Evolutionary conservation across 1,284 basidiomycete species (phyloP).

Genomic region (Trametes sp.): DNA sequence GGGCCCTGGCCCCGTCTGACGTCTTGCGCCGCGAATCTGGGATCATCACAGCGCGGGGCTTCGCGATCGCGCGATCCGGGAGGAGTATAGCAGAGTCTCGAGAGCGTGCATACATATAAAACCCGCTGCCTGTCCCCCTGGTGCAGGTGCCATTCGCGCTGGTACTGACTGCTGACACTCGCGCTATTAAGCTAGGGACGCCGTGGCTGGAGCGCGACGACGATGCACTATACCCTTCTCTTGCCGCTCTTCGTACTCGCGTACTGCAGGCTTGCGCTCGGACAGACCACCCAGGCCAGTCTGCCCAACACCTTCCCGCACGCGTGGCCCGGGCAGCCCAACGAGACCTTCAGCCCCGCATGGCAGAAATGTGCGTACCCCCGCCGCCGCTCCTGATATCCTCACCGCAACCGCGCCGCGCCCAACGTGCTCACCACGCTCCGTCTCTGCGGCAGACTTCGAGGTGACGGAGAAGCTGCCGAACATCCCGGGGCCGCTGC

Average conservation of each 20-base stretch:
- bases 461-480: constrained; percentile 52
- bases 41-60: constrained; percentile 13
- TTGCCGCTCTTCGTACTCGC: constrained; percentile 19
- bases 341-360: constrained; percentile 38
- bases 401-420: neutral
- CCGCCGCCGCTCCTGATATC: neutral
- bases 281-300: constrained; percentile 16
- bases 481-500: constrained; percentile 66
- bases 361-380: constrained; percentile 42
- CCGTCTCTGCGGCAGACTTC: constrained; percentile 29
- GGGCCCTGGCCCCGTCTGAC: constrained; percentile 15
- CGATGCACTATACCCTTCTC: constrained; percentile 14
- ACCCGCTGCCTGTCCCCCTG: neutral
- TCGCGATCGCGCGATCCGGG: constrained; percentile 21
- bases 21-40: constrained; percentile 22
- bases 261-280: constrained; percentile 8
- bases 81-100: too few relatives aligned
- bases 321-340: constrained; percentile 37
- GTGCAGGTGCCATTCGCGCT: neutral
- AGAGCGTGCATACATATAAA: too few relatives aligned
- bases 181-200: too few relatives aligned
- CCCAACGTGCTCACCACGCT: neutral
- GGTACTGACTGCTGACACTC: neutral
- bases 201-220: neutral
- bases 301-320: constrained; percentile 36